Base-by-base conservation (phyloP, 805 yeast species). In the Wickerhamomyces sydowiorum region DNA sequence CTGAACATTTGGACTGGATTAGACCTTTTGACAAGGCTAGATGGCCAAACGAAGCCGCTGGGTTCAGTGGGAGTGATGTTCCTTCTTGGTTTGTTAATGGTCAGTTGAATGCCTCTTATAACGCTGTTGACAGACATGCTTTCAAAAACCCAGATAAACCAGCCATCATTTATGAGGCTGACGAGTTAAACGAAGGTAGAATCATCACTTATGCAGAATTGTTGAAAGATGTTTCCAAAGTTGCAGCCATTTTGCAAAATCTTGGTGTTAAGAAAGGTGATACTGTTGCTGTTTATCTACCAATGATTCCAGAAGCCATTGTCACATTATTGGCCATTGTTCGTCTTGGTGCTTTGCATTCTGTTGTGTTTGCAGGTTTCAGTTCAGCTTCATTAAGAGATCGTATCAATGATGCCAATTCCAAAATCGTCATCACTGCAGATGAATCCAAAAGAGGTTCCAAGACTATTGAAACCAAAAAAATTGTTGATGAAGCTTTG, bases 331-430 rank as follows among this genome's bases (percentile, higher is more conserved):
- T 86, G 64, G 95, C 95, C 21, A 82, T 85, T 56, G 75, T 78
- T 33, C 73, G 95, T 64, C 69, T 86, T 48, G 95, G 95, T 54
- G 95, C 95, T 13, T 69, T 85, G 46, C 95, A 86, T 62, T 82
- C 91, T 3, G 93, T 85, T 29, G 82, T 86, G 25, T 86, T 86
- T 67, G 95, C 95, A 23, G 95, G 95, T 6, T 86, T 86, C 64
- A 83, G 95, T 23, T 82, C 96, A 24, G 91, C 95, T 33, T 90
- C 97, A 14, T 78, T 93, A 59, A 76, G 76, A 57, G 98, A 91
- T 69, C 81, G 99, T 64, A 82, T 90, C 52, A 74, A 75, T 47
- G 96, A 93, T 65, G 93, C 90, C 30, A 65, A 74, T 52, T 82
- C 87, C 34, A 80, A 75, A 57, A 75, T 82, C 33, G 82, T 86